Base-by-base conservation (phyloP, 768 basidiomycete genomes). In the Cytidiella melzeri region DNA sequence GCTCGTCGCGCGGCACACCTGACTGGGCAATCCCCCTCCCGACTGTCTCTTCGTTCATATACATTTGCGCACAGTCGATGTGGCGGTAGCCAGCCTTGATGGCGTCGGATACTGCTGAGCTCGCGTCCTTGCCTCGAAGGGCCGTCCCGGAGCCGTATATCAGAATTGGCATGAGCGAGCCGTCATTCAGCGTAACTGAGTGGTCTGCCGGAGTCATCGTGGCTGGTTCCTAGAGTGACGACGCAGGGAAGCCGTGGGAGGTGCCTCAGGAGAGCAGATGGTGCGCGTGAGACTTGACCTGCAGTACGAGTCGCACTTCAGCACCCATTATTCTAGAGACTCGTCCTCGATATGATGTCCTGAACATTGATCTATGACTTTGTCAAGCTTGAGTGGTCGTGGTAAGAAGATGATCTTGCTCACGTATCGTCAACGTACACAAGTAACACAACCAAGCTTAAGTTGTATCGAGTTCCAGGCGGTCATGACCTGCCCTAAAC, bases 101-200 rank as follows among this genome's bases (percentile, higher is more conserved):
- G 13, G 72, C 72, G 15, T 51, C 49, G 0, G 54, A 43, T 23
- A 66, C 60, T 11, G 57, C 44, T 25, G 55, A 38, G 51, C 58
- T 54, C 0, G 62, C 68, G 39, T 69, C 64, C 41, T 60, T 61
- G 10, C 30, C 24, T 40, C 56, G 68, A 19, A 65, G 55, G 2
- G 64, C 66, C 1, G 70, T 68, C 19, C 71, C 71, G 0, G 68
- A 69, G 26, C 71, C 71, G 50, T 70, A 70, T 19, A 55, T 69
- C 28, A 71, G 57, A 62, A 61, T 60, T 6, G 72, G 72, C 38
- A 70, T 68, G 19, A 51, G 56, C 44, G 54, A 61, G 42, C 67
- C 65, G 56, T 72, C 67, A 56, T 69, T 71, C 23, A 73, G 64
- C 7, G 61, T 53, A 43, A 68, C 52, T 10, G 54, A 53, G n/a